Evolutionary conservation across 352 stramenopile species (phyloP), one percentile per base, ranked within the genome.

Genomic region (Phytophthora nicotianae): DNA sequence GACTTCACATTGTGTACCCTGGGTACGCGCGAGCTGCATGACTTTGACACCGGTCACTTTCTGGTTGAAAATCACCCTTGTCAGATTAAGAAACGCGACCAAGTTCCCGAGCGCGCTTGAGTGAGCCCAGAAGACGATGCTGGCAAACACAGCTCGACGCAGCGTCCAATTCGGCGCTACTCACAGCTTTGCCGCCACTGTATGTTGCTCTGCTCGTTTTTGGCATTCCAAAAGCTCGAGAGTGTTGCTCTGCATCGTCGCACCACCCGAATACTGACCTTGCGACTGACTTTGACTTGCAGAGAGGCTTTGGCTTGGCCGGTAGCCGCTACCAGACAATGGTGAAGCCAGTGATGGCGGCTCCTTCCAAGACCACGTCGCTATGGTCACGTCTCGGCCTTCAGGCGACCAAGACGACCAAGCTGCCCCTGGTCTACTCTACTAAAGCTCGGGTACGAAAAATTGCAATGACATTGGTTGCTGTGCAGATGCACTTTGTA

Each of bases 271-370:
- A 61, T 62, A 2, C 40, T 57, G 32, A 59, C 35, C 32, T 55
- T 73, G 19, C 47, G 19, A 48, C 43, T 56, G 32, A 60, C 4
- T 55, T 55, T 46, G 32, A 10, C 24, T 26, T 54, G 63, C 19
- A 72, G 70, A 65, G 61, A 64, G 58, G 59, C 45, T 65, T 62
- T 23, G 67, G 55, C 21, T 43, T 71, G 19, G 7, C 37, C 9
- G 48, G 67, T 33, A 89, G 72, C 50, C 77, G 77, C 50, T 90
- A 84, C 58, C 83, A 91, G 65, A 90, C 79, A 37, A 79, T 91
- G 40, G 67, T 70, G 29, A 81, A 79, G 53, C 79, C 82, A 1
- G 41, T 61, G 9, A 33, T 73, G 16, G 38, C 58, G 17, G 62
- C 58, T 20, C 53, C 62, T 8, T 19, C 66, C 9, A 83, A 85